Conservation (phyloP, 2,329 filamentous ascomycete species). For the Alternaria angustiovoidea region DNA sequence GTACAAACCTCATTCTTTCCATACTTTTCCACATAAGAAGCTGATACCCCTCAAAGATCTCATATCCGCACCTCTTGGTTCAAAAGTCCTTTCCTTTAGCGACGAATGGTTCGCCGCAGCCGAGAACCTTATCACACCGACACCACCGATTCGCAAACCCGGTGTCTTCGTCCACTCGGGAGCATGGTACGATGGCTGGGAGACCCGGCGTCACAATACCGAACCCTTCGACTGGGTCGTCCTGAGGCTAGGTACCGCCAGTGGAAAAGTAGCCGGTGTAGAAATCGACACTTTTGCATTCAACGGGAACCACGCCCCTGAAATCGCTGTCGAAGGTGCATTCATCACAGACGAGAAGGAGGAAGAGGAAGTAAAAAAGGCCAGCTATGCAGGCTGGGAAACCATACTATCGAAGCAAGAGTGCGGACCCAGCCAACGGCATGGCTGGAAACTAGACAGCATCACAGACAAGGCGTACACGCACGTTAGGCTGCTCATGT, state of each 20-base stretch:
- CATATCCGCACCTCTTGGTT: constrained; percentile 61
- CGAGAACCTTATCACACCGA: constrained; percentile 66
- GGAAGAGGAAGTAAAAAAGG: constrained; percentile 66
- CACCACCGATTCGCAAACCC: constrained; percentile 63
- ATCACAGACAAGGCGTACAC: constrained; percentile 73
- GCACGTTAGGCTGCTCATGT: constrained; percentile 83
- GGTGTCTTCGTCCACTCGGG: constrained; percentile 68
- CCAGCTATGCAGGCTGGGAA: constrained; percentile 66
- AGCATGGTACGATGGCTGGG: constrained; percentile 72
- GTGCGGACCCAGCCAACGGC: constrained; percentile 76
- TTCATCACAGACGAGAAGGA: constrained; percentile 64
- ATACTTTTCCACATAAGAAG: background rate
- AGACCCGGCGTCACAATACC: constrained; percentile 68
- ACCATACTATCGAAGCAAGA: constrained; percentile 73
- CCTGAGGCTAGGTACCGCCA: constrained; percentile 67
- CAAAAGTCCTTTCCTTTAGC: constrained; percentile 63
- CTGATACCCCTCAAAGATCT: constrained; percentile 52
- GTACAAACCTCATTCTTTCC: constrained; percentile 29
- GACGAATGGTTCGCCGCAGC: constrained; percentile 70
- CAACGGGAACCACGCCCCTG: constrained; percentile 82
- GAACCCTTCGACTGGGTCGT: constrained; percentile 68
- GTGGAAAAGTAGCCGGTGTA: constrained; percentile 74
- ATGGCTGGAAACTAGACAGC: constrained; percentile 72
- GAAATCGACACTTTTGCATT: constrained; percentile 86
- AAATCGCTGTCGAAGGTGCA: constrained; percentile 78